Conservation (phyloP, 306 rosid species). For the Begonia peltatifolia region DNA sequence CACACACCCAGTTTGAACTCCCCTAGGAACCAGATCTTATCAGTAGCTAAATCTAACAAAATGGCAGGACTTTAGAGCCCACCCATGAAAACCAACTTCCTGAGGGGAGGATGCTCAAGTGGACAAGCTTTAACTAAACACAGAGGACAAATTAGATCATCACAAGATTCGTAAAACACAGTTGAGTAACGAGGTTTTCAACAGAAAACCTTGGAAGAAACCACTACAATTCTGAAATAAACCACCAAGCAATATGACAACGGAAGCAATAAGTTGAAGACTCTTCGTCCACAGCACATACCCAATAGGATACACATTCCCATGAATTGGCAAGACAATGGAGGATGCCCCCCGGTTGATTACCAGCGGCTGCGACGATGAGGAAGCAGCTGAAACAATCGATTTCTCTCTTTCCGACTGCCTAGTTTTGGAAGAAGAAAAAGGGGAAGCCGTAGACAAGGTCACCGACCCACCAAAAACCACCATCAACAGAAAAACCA, state of each 20-base stretch:
- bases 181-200: too few species aligned
- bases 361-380: slow-evolving; percentile 23
- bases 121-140: too few species aligned
- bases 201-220: not conserved
- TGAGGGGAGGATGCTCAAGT: too few species aligned
- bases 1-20: too few species aligned
- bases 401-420: slow-evolving; percentile 29
- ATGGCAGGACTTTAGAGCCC: too few species aligned
- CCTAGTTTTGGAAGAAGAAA: slow-evolving; percentile 17
- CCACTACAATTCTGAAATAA: not conserved
- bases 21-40: too few species aligned
- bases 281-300: slow-evolving; percentile 11
- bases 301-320: slow-evolving; percentile 90
- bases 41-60: too few species aligned
- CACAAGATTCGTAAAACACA: too few species aligned
- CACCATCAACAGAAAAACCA: slow-evolving; percentile 21
- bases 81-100: too few species aligned
- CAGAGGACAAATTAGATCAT: too few species aligned
- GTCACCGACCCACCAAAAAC: slow-evolving; percentile 11
- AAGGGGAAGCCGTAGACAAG: slow-evolving; percentile 49
- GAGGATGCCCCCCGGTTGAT: slow-evolving; percentile 44
- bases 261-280: not conserved
- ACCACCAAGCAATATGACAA: not conserved
- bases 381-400: slow-evolving; percentile 13
- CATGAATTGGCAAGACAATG: slow-evolving; percentile 47